These are phyloP conservation scores for Ustilago bromivora DNA, from an alignment of 1,284 basidiomycete species.

Conservation along the genomic window DNA sequence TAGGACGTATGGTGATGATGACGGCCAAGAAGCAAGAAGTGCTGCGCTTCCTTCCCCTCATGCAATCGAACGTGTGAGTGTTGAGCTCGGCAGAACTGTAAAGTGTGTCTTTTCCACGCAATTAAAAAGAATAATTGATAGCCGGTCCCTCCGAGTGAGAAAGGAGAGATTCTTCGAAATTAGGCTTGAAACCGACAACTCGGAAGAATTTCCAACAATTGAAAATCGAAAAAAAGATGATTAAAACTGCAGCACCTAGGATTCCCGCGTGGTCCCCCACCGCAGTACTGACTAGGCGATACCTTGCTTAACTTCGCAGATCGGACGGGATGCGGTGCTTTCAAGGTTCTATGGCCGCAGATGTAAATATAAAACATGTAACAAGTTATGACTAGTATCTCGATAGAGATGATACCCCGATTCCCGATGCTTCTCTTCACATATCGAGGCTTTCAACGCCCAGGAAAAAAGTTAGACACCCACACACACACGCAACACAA, in stretches of 20 bases:
- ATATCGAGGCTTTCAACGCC: conserved; percentile 13
- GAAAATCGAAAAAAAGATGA: conserved; percentile 3
- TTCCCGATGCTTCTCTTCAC: conserved; percentile 16
- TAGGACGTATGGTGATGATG: conserved; percentile 9
- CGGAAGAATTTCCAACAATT: conserved; percentile 20
- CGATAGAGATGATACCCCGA: not conserved
- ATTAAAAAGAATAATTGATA: not conserved
- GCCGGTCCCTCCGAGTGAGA: not conserved
- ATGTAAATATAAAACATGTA: conserved; percentile 64
- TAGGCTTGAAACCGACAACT: conserved; percentile 8
- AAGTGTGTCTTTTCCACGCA: not conserved
- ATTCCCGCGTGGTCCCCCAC: conserved; percentile 86
- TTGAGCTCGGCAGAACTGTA: conserved; percentile 11
- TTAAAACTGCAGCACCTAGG: conserved; percentile 79
- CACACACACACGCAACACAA: conserved; percentile 8
- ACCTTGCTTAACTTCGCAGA: conserved; percentile 84
- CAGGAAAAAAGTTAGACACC: not conserved
- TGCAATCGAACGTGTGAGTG: not conserved
- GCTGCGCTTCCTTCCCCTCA: not conserved
- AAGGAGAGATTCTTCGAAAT: conserved; percentile 1
- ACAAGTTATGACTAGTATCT: not conserved
- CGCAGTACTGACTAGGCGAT: conserved; percentile 84
- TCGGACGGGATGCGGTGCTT: conserved; percentile 84
- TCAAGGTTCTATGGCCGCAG: conserved; percentile 82
- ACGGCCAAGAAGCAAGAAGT: not conserved